Evolutionary conservation across 805 yeast species (phyloP).

Genomic region (Cyberlindnera suaveolens): DNA sequence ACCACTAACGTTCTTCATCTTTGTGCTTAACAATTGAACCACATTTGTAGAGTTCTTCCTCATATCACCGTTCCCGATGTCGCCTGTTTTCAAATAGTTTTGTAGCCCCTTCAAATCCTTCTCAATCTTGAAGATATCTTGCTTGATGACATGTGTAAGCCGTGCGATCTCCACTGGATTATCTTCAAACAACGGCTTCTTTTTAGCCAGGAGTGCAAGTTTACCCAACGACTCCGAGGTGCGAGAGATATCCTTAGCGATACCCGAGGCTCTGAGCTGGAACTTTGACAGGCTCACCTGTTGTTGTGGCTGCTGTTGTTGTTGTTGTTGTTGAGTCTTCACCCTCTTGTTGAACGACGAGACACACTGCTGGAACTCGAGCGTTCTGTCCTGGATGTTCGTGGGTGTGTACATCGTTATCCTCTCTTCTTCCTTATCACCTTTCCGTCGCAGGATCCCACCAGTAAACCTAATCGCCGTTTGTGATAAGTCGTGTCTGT

Average conservation of each 20-base stretch:
- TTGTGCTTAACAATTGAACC: slow-evolving; percentile 77
- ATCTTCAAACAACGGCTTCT: slow-evolving; percentile 90
- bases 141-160: slow-evolving; percentile 71
- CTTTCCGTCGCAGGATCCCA: not conserved
- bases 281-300: slow-evolving; percentile 38
- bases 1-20: slow-evolving; percentile 87
- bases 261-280: slow-evolving; percentile 63
- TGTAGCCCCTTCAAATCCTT: slow-evolving; percentile 60
- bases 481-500: not conserved
- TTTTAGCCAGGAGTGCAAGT: slow-evolving; percentile 76
- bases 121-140: slow-evolving; percentile 79
- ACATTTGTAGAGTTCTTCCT: slow-evolving; percentile 81
- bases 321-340: slow-evolving; percentile 24
- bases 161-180: slow-evolving; percentile 92
- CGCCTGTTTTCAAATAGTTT: slow-evolving; percentile 37
- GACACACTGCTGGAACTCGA: slow-evolving; percentile 91
- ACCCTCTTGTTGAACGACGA: slow-evolving; percentile 61
- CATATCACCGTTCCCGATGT: slow-evolving; percentile 40
- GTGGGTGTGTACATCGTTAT: slow-evolving; percentile 12
- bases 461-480: not conserved
- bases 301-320: slow-evolving; percentile 13
- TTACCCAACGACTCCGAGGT: slow-evolving; percentile 77
- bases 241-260: slow-evolving; percentile 84
- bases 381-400: slow-evolving; percentile 71
- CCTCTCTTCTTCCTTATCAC: not conserved